Evolutionary conservation across 176 grass and related monocot species (phyloP).

Genomic region (Bothriochloa decipiens): DNA sequence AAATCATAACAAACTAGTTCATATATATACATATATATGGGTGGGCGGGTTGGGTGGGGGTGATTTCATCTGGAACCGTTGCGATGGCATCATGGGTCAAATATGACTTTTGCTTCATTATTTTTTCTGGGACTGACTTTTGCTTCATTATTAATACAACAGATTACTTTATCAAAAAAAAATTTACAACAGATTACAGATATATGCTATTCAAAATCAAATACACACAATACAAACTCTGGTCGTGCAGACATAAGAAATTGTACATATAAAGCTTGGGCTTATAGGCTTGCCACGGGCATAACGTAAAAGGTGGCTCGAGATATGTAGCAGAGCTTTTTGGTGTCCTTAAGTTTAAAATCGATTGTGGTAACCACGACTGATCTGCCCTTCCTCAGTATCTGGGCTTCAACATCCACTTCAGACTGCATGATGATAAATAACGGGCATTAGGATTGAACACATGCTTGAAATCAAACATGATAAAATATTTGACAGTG

Average conservation of each 20-base stretch:
- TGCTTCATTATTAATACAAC: no score
- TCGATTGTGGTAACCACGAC: conserved; percentile 49
- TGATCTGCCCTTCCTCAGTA: conserved; percentile 55
- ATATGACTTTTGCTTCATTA: no score
- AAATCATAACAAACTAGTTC: neutral
- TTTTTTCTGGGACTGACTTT: no score
- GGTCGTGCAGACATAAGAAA: neutral
- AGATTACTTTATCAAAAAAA: no score
- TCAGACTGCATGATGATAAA: conserved; percentile 44
- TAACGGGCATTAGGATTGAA: neutral
- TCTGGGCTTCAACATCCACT: conserved; percentile 43
- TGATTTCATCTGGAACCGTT: no score
- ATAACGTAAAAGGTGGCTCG: conserved; percentile 51
- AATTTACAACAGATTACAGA: neutral
- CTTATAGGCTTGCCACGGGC: conserved; percentile 47
- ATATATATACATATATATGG: no score
- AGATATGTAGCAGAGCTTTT: conserved; percentile 53
- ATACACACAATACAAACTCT: neutral
- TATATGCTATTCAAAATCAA: neutral
- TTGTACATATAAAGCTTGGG: neutral
- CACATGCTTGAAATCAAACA: neutral
- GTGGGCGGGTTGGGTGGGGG: no score
- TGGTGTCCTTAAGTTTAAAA: conserved; percentile 49
- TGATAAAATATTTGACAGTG: conserved; percentile 12
- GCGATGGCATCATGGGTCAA: no score